These are phyloP conservation scores for Juncus inflexus DNA, from an alignment of 176 grass and related monocot genomes.

Conservation along the genomic window DNA sequence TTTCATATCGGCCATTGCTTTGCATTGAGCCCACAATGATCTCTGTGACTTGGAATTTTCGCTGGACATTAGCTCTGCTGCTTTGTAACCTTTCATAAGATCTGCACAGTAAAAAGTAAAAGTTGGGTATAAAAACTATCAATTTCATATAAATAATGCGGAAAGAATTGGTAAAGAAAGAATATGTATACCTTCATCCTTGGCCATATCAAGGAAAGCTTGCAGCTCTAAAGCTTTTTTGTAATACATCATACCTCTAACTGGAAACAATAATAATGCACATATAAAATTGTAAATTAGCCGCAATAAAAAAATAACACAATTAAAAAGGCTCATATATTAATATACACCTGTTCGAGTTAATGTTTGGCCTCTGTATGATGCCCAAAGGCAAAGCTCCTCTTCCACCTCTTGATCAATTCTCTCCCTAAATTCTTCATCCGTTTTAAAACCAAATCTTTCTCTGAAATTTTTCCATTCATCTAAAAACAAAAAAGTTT, in stretches of 20 bases:
- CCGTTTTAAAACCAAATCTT: slow-evolving; percentile 60
- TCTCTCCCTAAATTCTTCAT: slow-evolving; percentile 30
- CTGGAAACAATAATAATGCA: slow-evolving; percentile 22
- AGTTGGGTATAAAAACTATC: slow-evolving; percentile 16
- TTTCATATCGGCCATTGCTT: slow-evolving; percentile 93
- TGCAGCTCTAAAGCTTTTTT: slow-evolving; percentile 87
- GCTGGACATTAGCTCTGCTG: slow-evolving; percentile 55
- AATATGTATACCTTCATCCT: slow-evolving; percentile 4
- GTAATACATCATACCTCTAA: slow-evolving; percentile 99
- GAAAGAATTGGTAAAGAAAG: too few species aligned
- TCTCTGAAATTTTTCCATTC: slow-evolving; percentile 96
- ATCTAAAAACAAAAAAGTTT: slow-evolving; percentile 32
- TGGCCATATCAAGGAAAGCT: slow-evolving; percentile 85
- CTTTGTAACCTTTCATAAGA: slow-evolving; percentile 83
- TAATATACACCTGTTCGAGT: slow-evolving; percentile 63
- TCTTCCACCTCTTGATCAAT: slow-evolving; percentile 11
- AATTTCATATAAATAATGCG: too few species aligned
- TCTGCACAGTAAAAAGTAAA: too few species aligned
- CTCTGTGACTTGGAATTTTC: slow-evolving; percentile 60
- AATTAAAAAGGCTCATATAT: too few species aligned
- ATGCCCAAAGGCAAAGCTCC: slow-evolving; percentile 63
- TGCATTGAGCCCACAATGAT: slow-evolving; percentile 57
- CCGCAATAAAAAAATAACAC: too few species aligned
- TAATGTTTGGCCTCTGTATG: slow-evolving; percentile 94
- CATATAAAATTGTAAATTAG: too few species aligned